Evolutionary conservation across 148 eudicot genomes (phyloP).

Genomic region (Cornus suecica): DNA sequence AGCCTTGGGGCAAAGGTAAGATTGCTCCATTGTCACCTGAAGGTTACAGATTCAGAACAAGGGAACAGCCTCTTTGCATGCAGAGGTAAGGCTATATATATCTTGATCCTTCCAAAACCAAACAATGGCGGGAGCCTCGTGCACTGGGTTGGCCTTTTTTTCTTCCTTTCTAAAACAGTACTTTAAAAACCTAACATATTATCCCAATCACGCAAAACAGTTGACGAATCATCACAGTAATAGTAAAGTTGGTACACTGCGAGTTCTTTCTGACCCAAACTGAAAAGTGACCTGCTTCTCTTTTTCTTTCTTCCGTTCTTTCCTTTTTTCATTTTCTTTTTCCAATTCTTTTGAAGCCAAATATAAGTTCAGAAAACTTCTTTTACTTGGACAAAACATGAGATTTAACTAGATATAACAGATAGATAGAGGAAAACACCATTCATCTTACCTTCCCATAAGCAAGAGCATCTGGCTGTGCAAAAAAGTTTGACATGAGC

Average conservation of each 20-base stretch:
- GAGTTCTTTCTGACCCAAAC: neutral
- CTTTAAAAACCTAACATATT: neutral
- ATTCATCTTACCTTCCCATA: conserved; percentile 74
- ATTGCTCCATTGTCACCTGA: too few species aligned
- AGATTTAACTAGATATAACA: neutral
- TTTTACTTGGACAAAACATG: neutral
- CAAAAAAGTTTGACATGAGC: conserved; percentile 99
- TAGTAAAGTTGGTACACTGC: neutral
- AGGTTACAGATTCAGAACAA: too few species aligned
- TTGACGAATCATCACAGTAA: neutral
- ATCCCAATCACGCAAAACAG: neutral
- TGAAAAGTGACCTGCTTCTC: neutral
- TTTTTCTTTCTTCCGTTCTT: neutral
- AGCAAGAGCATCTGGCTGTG: conserved; percentile 99
- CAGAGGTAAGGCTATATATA: too few species aligned
- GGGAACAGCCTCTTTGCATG: too few species aligned
- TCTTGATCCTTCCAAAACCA: too few species aligned
- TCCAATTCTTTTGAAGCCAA: neutral
- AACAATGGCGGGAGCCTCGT: too few species aligned
- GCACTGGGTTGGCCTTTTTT: too few species aligned
- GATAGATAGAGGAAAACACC: neutral
- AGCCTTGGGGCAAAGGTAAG: too few species aligned
- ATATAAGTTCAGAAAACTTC: neutral
- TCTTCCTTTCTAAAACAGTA: too few species aligned
- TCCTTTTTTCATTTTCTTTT: too few species aligned